Conservation (phyloP, 2,329 filamentous ascomycete genomes). For the Sphaceloma murrayae region DNA sequence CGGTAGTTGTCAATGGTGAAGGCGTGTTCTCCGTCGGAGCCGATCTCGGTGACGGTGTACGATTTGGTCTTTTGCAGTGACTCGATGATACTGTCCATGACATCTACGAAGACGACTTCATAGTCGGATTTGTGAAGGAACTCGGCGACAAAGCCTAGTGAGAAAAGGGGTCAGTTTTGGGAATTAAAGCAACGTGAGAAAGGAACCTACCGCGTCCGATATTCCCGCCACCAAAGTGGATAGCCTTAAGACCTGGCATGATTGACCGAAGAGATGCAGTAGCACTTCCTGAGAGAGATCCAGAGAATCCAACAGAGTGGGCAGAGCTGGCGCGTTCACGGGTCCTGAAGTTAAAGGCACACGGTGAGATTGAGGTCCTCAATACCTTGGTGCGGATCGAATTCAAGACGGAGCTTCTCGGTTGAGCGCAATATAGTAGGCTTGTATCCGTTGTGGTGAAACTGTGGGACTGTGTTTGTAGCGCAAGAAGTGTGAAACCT, state of each 20-base stretch:
- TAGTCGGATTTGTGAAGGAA: constrained; percentile 93
- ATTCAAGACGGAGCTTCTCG: too few species aligned
- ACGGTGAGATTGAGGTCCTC: too few species aligned
- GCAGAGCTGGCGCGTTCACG: not conserved
- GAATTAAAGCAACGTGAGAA: not conserved
- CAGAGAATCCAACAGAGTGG: not conserved
- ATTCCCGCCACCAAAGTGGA: constrained; percentile 46
- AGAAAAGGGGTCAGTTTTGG: not conserved
- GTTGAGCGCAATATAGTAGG: too few species aligned
- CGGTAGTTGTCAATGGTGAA: constrained; percentile 91
- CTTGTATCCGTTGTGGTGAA: too few species aligned
- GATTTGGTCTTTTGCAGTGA: constrained; percentile 62
- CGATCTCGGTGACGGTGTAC: constrained; percentile 91
- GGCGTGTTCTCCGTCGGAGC: constrained; percentile 66
- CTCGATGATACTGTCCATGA: constrained; percentile 74
- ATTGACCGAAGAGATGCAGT: not conserved
- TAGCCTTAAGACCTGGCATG: constrained; percentile 37
- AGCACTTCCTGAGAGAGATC: not conserved
- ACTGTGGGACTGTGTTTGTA: too few species aligned
- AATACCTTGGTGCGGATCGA: too few species aligned
- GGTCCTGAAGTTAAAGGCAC: too few species aligned
- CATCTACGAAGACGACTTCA: constrained; percentile 93
- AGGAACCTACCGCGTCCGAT: constrained; percentile 38
- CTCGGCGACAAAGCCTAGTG: constrained; percentile 66
- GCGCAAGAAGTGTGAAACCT: too few species aligned